Base-by-base conservation (phyloP, 495 filamentous ascomycete genomes). In the Xylaria acuta region DNA sequence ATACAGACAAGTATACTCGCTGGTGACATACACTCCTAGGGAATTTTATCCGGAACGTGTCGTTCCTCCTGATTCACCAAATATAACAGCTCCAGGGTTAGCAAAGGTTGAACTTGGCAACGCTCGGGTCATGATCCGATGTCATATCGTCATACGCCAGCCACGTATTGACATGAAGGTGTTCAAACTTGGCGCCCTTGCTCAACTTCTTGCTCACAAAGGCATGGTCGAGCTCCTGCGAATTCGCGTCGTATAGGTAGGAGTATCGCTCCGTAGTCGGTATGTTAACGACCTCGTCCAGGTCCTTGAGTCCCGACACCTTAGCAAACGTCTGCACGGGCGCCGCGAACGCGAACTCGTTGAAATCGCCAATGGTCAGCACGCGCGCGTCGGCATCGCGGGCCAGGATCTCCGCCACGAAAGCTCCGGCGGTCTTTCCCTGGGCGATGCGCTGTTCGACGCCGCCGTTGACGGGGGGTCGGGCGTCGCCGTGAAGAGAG, bases 181-280 rank as follows among this genome's bases (percentile, higher is more conserved):
- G 67, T 30, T 68, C 51, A 30, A 68, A 69, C 18, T 47, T 22
- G 8, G 67, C 53, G 40, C 40, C 49, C 53, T 25, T 49, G 3
- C 74, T 75, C 49, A 86, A 64, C 58, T 70, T 74, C 20, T 81
- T 75, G 64, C 86, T 89, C 40, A 91, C 83, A 72, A 84, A 89
- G 79, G 90, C 86, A 79, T 91, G 89, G 77, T 90, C 89, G 8
- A 91, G 83, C 76, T 87, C 84, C 79, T 91, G 84, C 45, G 80
- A 77, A 73, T 86, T 88, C 79, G 80, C 82, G 67, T 86, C 86
- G 74, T 82, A 89, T 5, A 86, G 75, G 75, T 91, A 91, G 3
- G 88, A 88, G 69, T 91, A 92, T 25, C 90, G 78, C 82, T 92
- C 89, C 54, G 77, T 73, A 0, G 75, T 63, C 16, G 80, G 77